A percentile compares a stretch with the other conserved stretches of the same genome.
These are phyloP conservation scores for Fusarium sp. DNA, from an alignment of 2,329 filamentous ascomycete species.

Conservation along the genomic window DNA sequence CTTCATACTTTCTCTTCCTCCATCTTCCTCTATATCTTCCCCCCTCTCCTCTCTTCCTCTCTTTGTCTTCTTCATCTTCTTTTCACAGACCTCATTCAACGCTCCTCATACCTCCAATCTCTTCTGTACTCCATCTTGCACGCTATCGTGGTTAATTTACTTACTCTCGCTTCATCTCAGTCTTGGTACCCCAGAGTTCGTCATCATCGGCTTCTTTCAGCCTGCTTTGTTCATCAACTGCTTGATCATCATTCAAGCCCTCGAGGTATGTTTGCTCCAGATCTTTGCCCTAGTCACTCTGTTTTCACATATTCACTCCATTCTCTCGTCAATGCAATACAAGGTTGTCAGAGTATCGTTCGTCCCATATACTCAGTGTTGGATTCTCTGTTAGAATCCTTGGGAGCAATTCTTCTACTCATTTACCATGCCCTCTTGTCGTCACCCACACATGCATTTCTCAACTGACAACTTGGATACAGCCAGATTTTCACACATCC, in stretches of 20 bases:
- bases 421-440: background rate
- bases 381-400: background rate
- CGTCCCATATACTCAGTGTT: background rate
- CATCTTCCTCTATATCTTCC: conserved; percentile 7
- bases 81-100: conserved; percentile 58
- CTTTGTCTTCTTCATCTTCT: conserved; percentile 38
- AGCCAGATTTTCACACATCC: conserved; percentile 45
- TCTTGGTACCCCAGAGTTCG: conserved; percentile 61
- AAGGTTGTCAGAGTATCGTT: no score
- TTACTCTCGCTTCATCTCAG: conserved; percentile 66
- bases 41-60: conserved; percentile 25
- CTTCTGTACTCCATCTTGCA: conserved; percentile 62
- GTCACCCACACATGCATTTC: background rate
- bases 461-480: background rate
- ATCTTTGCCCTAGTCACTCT: background rate
- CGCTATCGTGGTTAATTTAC: conserved; percentile 68
- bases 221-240: conserved; percentile 45
- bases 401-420: background rate
- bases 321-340: no score
- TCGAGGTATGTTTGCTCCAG: conserved; percentile 38
- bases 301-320: no score
- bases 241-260: conserved; percentile 41
- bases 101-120: conserved; percentile 47
- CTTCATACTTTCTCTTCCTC: conserved; percentile 1
- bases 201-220: conserved; percentile 46